Base-by-base conservation (phyloP, 306 rosid species). In the Acmispon strigosus region DNA sequence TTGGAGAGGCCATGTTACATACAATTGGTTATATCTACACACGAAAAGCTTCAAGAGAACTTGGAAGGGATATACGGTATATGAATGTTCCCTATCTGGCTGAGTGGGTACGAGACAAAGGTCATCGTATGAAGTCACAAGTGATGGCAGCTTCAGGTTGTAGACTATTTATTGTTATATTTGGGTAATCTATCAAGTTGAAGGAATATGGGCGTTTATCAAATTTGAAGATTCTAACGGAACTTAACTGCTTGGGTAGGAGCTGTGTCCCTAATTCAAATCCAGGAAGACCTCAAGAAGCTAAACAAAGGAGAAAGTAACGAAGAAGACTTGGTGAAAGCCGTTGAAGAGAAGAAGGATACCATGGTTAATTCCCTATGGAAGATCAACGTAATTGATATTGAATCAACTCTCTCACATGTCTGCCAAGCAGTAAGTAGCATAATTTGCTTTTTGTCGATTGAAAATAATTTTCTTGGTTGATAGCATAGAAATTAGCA, bases 1-100 rank as follows among this genome's bases (percentile, higher is more conserved):
- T 95, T 80, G 97, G 99, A 17, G 97, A 91, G 86, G 96, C 97
- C 72, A 95, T 91, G 99, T 86, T 95, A 67, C 96, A 95, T 78
- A 95, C 96, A 36, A 91, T 95, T 74, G 99, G 99, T 70, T 95
- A 95, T 69, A 89, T 91, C 66, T 95, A 95, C 87, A 87, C 91
- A 8, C 81, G 97, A 84, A 82, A 76, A 79, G 91, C 97, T 61
- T 73, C 97, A 44, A 91, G 12, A 70, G 99, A 95, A 81, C 84
- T 91, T 7, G 97, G 97, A 81, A 95, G 72, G 84, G 97, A 87
- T 74, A 86, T 61, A 10, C 80, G 92, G 50, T 79, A 34, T 57
- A 87, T 95, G 99, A 95, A 86, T 36, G 99, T 95, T 8, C 96
- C 97, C 9, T 95, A 87, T 81, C 72, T 95, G 67, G 99, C 99